These are phyloP conservation scores for Musa schizocarpa DNA, from an alignment of 176 grass and related monocot genomes.

Conservation along the genomic window DNA sequence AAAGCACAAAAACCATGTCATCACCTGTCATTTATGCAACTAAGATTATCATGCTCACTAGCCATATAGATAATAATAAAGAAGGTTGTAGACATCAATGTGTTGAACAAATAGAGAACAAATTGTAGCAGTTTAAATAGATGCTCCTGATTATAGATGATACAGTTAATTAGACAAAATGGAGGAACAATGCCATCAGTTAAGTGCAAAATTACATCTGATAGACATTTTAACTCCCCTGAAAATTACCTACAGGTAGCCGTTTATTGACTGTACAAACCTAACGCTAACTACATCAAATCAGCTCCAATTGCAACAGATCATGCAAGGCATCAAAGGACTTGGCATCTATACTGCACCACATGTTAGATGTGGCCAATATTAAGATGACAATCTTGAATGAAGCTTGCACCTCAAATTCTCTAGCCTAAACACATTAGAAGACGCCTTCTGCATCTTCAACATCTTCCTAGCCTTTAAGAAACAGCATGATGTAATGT, in stretches of 20 bases:
- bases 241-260: neutral
- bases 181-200: neutral
- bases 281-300: slow-evolving; percentile 11
- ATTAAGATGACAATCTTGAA: neutral
- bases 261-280: slow-evolving; percentile 6
- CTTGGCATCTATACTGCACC: neutral
- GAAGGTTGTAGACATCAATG: neutral
- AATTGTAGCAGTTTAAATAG: neutral
- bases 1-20: no score
- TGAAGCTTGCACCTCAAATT: neutral
- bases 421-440: slow-evolving; percentile 13
- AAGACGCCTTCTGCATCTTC: slow-evolving; percentile 2
- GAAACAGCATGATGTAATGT: neutral
- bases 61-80: no score
- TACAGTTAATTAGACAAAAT: neutral
- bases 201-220: neutral
- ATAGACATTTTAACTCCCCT: neutral
- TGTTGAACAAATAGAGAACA: neutral
- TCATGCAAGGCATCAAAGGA: neutral
- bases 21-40: no score
- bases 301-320: neutral
- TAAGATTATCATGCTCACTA: no score
- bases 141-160: neutral
- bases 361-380: neutral
- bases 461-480: neutral